Evolutionary conservation across 140 eudicot species (phyloP), one percentile per base, ranked within the genome.

Genomic region (Erigeron philadelphicus): DNA sequence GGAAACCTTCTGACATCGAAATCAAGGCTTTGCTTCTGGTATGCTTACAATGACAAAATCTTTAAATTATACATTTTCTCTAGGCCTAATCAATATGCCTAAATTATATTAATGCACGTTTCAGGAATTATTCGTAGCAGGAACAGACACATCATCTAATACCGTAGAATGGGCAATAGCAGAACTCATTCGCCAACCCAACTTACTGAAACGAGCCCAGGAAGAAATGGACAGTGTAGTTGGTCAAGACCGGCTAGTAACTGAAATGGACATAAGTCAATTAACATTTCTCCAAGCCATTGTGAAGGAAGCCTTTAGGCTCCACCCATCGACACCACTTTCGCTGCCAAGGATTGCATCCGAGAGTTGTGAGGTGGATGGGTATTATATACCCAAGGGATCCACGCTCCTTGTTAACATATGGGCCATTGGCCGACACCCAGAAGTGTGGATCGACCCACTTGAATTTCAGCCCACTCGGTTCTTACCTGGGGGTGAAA

Each of bases 341-440:
- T 86, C 96, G 3, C 80, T 92, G 0, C 98, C 98, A 0, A 75
- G 96, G 41, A 79, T 92, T 31, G 81, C 96, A 1, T 18, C 87
- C 2, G 80, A 88, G 38, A 72, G 74, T 7, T 88, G 95, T 46
- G 87, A 82, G 53, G 68, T 92, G 61, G 67, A 92, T 4, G 93
- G 93, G 38, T 88, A 88, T 65, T 5, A 52, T 75, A 83, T 92
- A 50, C 95, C 95, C 0, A 80, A 92, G 62, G 87, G 88, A 19
- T 72, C 96, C 6, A 92, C 92, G 0, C 87, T 92, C 19, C 81
- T 92, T 10, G 90, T 86, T 31, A 86, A 92, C 11, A 85, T 92
- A 6, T 92, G 98, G 98, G 98, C 96, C 82, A 92, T 92, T 45
- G 90, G 92, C 3, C 89, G 96, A 0, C 95, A 92, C 72, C 93